Evolutionary conservation across 1,139 yeast species (phyloP), one percentile per base, ranked within the genome.

Genomic region (Zygosaccharomyces pseudobailii): DNA sequence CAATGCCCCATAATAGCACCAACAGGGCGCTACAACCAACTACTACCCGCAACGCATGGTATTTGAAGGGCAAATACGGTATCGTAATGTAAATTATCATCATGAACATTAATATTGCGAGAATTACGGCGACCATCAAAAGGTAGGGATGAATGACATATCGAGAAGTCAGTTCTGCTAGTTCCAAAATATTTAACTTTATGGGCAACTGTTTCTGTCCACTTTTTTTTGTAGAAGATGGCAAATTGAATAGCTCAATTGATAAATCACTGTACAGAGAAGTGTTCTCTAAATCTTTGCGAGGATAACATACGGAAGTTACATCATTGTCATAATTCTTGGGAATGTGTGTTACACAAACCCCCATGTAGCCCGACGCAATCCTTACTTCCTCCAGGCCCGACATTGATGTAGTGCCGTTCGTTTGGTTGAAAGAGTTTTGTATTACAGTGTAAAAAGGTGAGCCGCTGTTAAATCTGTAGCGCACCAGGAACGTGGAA

Each of bases 1-100:
- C 88, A 39, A 82, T 65, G 0, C 87, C 86, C 86, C 88, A 82
- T 3, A 82, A 47, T 8, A 82, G 55, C 23, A 75, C 68, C 42
- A 74, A 62, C 0, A 69, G 47, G 0, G 73, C 65, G 4, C 77
- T 65, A 19, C 76, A 49, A 0, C 67, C 60, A 31, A 76, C 55
- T 7, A 71, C 61, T 3, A 69, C 52, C 42, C 67, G 71, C 25
- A 68, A 65, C 4, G 72, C 61, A 6, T 59, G 27, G 0, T 52
- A 17, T 48, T 73, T 75, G 19, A 47, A 57, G 0, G 87, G 87
- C 3, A 78, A 52, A 8, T 71, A 66, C 0, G 84, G 84, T 10
- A 79, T 55, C 2, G 73, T 56, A 5, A 67, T 61, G 62, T 80
- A 82, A 10, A 76, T 55, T 21, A 73, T 51, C 2, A 72, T 48